Base-by-base conservation (phyloP, 495 filamentous ascomycete species). In the Tetracladium marchalianum region DNA sequence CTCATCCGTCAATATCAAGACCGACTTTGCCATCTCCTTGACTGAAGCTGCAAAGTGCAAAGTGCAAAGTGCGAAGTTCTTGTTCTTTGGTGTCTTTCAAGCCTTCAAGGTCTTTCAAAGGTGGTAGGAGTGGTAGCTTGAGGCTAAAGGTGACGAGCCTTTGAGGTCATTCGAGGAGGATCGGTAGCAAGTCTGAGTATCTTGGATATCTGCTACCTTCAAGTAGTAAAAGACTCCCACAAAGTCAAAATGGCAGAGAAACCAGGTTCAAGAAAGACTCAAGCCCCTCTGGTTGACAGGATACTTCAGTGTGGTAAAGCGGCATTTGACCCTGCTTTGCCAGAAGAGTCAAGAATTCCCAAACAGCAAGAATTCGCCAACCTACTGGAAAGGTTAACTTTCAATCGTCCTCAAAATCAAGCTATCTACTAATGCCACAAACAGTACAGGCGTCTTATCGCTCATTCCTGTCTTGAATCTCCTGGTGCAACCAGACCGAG, bases 391-490 rank as follows among this genome's bases (percentile, higher is more conserved):
- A 52, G 44, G 56, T 59, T 44, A 24, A 35, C n/a, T 39, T 16
- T 44, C 6, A 36, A 47, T 7, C 36, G 13, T 38, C 11, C 11
- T 7, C 27, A 11, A 44, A 16, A 27, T 7, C 22, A 27, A 22
- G 39, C 35, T 10, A 16, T 42, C 18, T 42, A 15, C 39, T 51
- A 24, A 55, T 27, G n/a, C 13, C n/a, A n/a, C n/a, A 1, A 11
- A 49, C 53, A 76, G 69, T 31, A 69, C 64, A 31, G 64, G 60
- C 40, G 71, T 67, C 4, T 54, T 67, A 17, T 49, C 59, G 12
- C 51, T 73, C 10, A 61, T 78, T 44, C 66, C 60, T 22, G 63
- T 67, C 13, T 51, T 76, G 37, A 75, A 66, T 47, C 57, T 64
- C 19, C 54, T 78, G 31, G 63, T 72, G 11, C 62, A 70, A 36